A percentile compares a stretch with the other conserved stretches of the same genome.
These are phyloP conservation scores for Phyllosticta paracitricarpa DNA, from an alignment of 2,329 filamentous ascomycete genomes.

Conservation along the genomic window DNA sequence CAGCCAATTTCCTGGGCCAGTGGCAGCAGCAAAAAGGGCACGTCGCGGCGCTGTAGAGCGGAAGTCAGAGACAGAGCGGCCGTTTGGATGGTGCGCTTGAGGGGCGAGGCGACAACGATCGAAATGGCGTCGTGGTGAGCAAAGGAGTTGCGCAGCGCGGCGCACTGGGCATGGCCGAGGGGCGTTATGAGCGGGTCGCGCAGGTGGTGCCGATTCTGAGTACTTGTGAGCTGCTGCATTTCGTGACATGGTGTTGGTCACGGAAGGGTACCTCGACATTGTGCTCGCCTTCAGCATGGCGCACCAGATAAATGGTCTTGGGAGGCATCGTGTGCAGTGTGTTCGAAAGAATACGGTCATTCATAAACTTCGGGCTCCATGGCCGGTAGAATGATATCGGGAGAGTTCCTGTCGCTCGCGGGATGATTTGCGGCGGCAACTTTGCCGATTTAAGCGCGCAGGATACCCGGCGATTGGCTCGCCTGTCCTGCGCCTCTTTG, in stretches of 20 bases:
- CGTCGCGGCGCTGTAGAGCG: conserved; percentile 23
- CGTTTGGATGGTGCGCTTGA: conserved; percentile 73
- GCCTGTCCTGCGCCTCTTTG: not conserved
- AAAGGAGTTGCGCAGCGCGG: conserved; percentile 50
- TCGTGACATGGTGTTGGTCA: not conserved
- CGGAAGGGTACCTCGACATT: conserved; percentile 39
- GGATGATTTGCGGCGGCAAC: not conserved
- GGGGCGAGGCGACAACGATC: conserved; percentile 65
- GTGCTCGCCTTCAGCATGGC: conserved; percentile 68
- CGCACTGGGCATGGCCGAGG: conserved; percentile 67
- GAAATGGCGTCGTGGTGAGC: conserved; percentile 49
- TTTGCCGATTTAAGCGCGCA: not conserved
- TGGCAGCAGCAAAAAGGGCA: conserved; percentile 53
- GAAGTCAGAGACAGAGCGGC: conserved; percentile 59
- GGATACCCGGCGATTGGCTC: not conserved
- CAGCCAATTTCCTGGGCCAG: conserved; percentile 70
- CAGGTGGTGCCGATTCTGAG: conserved; percentile 52
- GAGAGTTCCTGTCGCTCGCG: not conserved
- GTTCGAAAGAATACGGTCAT: not conserved
- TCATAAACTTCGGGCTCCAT: not conserved
- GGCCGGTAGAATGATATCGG: too few species aligned
- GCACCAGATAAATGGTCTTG: conserved; percentile 53
- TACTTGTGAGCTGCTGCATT: not conserved
- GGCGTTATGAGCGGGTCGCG: conserved; percentile 71
- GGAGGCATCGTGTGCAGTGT: conserved; percentile 20